Evolutionary conservation across 139 green algal species (phyloP), one percentile per base, ranked within the genome.

Genomic region (Tetradesmus lagerheimii): DNA sequence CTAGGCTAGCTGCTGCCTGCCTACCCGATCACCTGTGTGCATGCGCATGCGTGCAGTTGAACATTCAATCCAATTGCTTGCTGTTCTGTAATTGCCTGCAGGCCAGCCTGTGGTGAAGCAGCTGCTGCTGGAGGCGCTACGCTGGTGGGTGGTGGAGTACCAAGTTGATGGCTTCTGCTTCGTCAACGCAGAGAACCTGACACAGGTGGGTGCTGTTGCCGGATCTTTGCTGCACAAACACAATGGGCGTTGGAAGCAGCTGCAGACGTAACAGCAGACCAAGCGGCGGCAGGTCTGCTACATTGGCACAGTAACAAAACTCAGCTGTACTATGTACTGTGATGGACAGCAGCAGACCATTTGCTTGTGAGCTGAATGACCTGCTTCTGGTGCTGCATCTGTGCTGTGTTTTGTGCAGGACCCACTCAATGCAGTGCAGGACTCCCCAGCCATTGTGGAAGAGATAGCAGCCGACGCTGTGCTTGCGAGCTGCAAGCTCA

Each of bases 101-200:
- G 83, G 83, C 31, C 94, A 97, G 84, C 90, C 95, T 12, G 92
- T 93, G 41, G 92, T 96, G 81, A 94, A 93, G 23, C 47, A 90
- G 45, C 91, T 96, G 79, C 64, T 98, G 35, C 23, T 96, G 80
- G 87, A 90, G 50, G 89, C 90, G 38, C 87, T 97, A 85, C 90
- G 89, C 5, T 93, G 95, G 90, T 98, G 96, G 96, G 93, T 93
- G 20, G 27, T 50, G 38, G 93, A 97, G 71, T 97, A 95, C 90
- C 87, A 93, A 0, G 91, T 98, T 80, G 95, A 97, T 47, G 96
- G 96, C 87, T 98, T 98, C 90, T 91, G 91, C 71, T 95, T 98
- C 53, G 76, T 95, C 29, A 97, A 97, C 45, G 96, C 96, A 15
- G 96, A 98, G 89, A 98, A 97, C 89, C 92, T 98, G 29, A 89